phyloP scores from a whole-genome alignment of 371 early-diverging fungal genomes.

The Rhizopus arrhizus region DNA sequence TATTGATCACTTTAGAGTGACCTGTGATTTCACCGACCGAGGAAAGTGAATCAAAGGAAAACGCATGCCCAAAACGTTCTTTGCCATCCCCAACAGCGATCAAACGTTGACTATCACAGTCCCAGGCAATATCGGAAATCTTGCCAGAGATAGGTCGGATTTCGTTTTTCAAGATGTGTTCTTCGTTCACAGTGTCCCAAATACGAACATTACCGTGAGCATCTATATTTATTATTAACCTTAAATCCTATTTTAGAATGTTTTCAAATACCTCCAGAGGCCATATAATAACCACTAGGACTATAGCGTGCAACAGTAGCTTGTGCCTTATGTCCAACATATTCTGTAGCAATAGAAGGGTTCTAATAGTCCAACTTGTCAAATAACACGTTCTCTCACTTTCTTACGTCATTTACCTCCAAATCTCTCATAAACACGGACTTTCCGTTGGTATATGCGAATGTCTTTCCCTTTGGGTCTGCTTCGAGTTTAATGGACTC shows the following conservation, averaged over 20 bases:
- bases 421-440: slow-evolving; percentile 87
- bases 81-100: slow-evolving; percentile 96
- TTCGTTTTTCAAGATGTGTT: slow-evolving; percentile 87
- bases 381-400: not conserved
- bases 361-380: slow-evolving; percentile 52
- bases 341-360: slow-evolving; percentile 81
- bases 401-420: slow-evolving; percentile 50
- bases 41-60: slow-evolving; percentile 85
- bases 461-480: slow-evolving; percentile 84
- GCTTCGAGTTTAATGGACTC: slow-evolving; percentile 78
- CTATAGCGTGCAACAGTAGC: slow-evolving; percentile 89
- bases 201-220: slow-evolving; percentile 87
- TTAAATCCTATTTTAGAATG: not conserved
- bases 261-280: slow-evolving; percentile 80
- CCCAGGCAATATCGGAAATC: slow-evolving; percentile 92
- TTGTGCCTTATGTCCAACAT: slow-evolving; percentile 77
- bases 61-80: slow-evolving; percentile 88
- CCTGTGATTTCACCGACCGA: slow-evolving; percentile 93
- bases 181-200: slow-evolving; percentile 88
- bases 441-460: slow-evolving; percentile 90
- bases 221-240: slow-evolving; percentile 51
- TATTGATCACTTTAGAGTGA: slow-evolving; percentile 86
- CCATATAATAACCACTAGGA: slow-evolving; percentile 93
- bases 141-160: slow-evolving; percentile 71
- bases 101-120: slow-evolving; percentile 90